These are phyloP conservation scores for Sinapis alba DNA, from an alignment of 441 rosid genomes.

Conservation along the genomic window DNA sequence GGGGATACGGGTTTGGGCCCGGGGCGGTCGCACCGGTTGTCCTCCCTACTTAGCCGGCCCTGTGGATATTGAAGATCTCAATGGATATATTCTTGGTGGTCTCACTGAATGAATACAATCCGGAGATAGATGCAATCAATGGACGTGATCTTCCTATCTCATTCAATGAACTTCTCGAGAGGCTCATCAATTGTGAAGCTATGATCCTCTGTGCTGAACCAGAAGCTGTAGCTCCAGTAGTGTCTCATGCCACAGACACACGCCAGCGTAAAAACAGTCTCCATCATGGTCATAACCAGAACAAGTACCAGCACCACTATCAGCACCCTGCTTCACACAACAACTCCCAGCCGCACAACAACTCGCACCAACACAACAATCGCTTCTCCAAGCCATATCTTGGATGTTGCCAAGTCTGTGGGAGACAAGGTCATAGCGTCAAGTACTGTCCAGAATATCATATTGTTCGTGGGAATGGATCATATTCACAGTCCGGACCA, in stretches of 20 bases:
- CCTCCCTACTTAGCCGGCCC: too few relatives aligned
- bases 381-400: background rate
- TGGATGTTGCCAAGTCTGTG: background rate
- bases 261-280: background rate
- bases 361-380: background rate
- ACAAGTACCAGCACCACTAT: too few relatives aligned
- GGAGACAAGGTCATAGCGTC: background rate
- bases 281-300: too few relatives aligned
- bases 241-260: background rate
- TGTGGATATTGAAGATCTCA: background rate
- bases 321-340: too few relatives aligned
- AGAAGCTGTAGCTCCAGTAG: background rate
- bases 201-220: background rate
- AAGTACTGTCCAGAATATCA: background rate
- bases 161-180: background rate
- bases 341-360: too few relatives aligned
- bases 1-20: too few relatives aligned
- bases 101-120: background rate
- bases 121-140: background rate
- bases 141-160: background rate
- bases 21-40: too few relatives aligned
- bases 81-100: background rate
- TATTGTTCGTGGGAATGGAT: background rate
- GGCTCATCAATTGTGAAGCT: background rate
- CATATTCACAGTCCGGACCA: background rate